Conservation (phyloP, 1,284 basidiomycete species). For the Bondarzewia mesenterica region DNA sequence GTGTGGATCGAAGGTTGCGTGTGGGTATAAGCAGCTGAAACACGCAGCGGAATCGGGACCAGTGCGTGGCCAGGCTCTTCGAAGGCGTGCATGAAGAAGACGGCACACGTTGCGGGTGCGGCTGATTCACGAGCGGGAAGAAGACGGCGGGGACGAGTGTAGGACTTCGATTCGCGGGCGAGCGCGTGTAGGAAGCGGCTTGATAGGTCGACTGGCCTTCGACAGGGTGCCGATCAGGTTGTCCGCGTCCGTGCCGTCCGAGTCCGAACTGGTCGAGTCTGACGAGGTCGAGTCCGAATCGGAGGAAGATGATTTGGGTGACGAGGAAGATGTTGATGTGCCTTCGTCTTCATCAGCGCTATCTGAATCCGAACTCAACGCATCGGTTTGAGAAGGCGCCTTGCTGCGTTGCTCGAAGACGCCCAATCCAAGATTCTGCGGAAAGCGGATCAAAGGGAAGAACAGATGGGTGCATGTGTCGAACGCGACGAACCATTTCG, state of each 20-base stretch:
- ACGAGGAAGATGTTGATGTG: too few relatives aligned
- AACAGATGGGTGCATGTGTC: neutral
- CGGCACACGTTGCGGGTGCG: neutral
- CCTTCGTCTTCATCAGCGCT: slow-evolving; percentile 10
- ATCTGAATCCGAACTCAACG: slow-evolving; percentile 7
- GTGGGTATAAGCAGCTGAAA: too few relatives aligned
- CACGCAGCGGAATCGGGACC: too few relatives aligned
- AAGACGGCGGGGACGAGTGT: neutral
- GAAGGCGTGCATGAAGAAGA: too few relatives aligned
- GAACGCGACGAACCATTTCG: slow-evolving; percentile 46
- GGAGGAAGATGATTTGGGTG: slow-evolving; percentile 7
- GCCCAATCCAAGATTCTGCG: slow-evolving; percentile 55
- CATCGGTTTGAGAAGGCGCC: slow-evolving; percentile 10
- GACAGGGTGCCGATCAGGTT: slow-evolving; percentile 15
- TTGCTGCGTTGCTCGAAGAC: slow-evolving; percentile 43
- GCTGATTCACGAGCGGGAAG: neutral
- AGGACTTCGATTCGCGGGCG: slow-evolving; percentile 19
- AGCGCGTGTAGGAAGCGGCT: slow-evolving; percentile 19
- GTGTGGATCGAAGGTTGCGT: too few relatives aligned
- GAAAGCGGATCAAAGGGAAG: neutral
- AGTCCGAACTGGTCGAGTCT: slow-evolving; percentile 1
- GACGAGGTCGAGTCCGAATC: slow-evolving; percentile 8
- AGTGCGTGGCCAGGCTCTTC: too few relatives aligned
- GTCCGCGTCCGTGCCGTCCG: slow-evolving; percentile 4
- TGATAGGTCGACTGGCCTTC: slow-evolving; percentile 14